Conservation (phyloP, 148 eudicot species). For the Chenopodium formosanum region DNA sequence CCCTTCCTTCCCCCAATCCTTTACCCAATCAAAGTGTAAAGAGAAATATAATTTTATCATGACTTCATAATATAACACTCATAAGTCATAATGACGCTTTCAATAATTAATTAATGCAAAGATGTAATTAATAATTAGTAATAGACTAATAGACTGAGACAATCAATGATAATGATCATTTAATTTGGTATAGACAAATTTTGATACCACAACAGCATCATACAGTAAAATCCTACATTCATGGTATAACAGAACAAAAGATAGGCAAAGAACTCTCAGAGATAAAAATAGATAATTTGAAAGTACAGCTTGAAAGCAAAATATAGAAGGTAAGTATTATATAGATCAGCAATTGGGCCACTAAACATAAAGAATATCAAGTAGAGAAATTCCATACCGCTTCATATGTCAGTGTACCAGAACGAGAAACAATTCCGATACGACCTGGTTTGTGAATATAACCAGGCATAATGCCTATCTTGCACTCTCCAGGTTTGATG, state of each 20-base stretch:
- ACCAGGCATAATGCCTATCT: conserved; percentile 98
- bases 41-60: neutral
- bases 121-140: neutral
- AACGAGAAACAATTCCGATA: conserved; percentile 94
- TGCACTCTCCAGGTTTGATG: conserved; percentile 98
- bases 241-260: neutral
- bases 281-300: neutral
- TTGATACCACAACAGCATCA: neutral
- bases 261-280: neutral
- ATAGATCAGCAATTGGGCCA: neutral
- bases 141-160: neutral
- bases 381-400: conserved; percentile 54
- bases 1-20: too few relatives aligned
- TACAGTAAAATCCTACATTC: neutral
- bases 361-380: conserved; percentile 6
- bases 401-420: conserved; percentile 98
- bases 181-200: neutral
- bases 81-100: neutral
- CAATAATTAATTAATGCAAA: neutral
- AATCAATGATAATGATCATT: neutral
- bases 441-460: conserved; percentile 99
- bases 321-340: neutral
- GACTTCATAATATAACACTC: neutral
- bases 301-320: neutral
- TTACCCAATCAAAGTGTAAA: too few relatives aligned